A percentile compares a stretch with the other conserved stretches of the same genome.
Conservation (phyloP, 768 basidiomycete genomes). For the Boletus tylopilopsis region DNA sequence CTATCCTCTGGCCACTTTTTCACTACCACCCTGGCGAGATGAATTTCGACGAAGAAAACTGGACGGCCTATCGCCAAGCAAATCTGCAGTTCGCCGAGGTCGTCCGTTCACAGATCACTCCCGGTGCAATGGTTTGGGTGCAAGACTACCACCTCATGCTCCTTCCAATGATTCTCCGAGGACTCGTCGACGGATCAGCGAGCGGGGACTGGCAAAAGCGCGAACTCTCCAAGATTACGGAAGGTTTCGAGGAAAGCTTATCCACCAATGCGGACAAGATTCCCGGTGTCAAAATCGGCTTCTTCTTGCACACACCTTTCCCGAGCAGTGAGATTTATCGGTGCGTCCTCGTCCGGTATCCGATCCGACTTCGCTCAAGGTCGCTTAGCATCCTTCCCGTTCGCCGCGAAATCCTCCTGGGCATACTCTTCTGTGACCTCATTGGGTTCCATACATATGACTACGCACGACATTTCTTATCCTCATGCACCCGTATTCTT, state of each 20-base stretch:
- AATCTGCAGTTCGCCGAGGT: slow-evolving; percentile 93
- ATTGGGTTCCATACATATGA: slow-evolving; percentile 99
- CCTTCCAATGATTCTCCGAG: slow-evolving; percentile 91
- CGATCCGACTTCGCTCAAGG: slow-evolving; percentile 6
- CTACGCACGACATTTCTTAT: slow-evolving; percentile 98
- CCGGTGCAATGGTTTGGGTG: slow-evolving; percentile 97
- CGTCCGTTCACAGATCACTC: slow-evolving; percentile 71
- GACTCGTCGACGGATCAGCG: slow-evolving; percentile 71
- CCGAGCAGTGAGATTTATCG: slow-evolving; percentile 97
- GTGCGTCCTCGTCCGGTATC: slow-evolving; percentile 41
- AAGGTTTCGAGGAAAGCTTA: slow-evolving; percentile 57
- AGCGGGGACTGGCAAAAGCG: slow-evolving; percentile 52
- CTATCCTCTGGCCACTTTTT: slow-evolving; percentile 98
- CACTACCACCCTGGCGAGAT: slow-evolving; percentile 99
- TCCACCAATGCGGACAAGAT: slow-evolving; percentile 37
- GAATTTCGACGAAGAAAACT: slow-evolving; percentile 99
- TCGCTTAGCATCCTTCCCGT: slow-evolving; percentile 84
- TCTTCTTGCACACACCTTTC: slow-evolving; percentile 98
- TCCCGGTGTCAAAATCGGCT: slow-evolving; percentile 88
- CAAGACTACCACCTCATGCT: slow-evolving; percentile 99
- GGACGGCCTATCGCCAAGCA: slow-evolving; percentile 96
- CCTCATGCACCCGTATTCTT: slow-evolving; percentile 95
- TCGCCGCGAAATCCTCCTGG: slow-evolving; percentile 94
- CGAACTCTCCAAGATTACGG: slow-evolving; percentile 67
- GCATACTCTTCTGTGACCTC: slow-evolving; percentile 91